Evolutionary conservation across 306 rosid genomes (phyloP).

Genomic region (Notholithocarpus densiflorus): DNA sequence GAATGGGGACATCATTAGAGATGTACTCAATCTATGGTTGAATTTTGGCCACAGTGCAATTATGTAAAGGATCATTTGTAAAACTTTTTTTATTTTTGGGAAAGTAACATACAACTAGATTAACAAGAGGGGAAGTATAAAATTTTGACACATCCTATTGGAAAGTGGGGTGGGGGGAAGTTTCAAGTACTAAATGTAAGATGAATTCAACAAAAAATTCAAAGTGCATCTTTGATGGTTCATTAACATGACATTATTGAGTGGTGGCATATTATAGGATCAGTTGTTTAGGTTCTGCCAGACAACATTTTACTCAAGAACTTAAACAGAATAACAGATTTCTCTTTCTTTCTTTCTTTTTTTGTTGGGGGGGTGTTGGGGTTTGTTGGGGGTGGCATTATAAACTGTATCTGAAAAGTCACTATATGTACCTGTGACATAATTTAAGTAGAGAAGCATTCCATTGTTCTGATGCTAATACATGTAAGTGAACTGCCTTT

Average conservation of each 20-base stretch:
- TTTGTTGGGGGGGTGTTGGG: too few relatives aligned
- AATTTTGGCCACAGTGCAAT: too few relatives aligned
- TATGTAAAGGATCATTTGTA: too few relatives aligned
- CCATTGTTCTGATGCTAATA: conserved; percentile 11
- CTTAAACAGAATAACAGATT: neutral
- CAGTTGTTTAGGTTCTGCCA: too few relatives aligned
- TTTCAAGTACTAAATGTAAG: neutral
- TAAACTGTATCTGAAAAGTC: neutral
- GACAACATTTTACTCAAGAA: neutral
- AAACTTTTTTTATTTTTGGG: too few relatives aligned
- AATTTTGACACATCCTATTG: too few relatives aligned
- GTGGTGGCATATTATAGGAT: neutral
- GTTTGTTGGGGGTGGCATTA: too few relatives aligned
- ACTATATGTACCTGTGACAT: conserved; percentile 1
- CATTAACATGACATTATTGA: neutral
- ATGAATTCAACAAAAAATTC: neutral
- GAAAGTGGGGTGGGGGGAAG: too few relatives aligned
- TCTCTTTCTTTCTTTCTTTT: neutral
- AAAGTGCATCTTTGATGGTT: neutral
- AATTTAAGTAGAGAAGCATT: neutral
- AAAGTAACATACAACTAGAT: too few relatives aligned
- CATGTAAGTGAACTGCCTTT: conserved; percentile 2
- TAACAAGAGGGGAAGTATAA: too few relatives aligned
- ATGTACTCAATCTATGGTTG: too few relatives aligned
- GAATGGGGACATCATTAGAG: too few relatives aligned